A percentile compares a stretch with the other conserved stretches of the same genome.
Evolutionary conservation across 352 stramenopile species (phyloP).

Genomic region (Pythium aphanidermatum): DNA sequence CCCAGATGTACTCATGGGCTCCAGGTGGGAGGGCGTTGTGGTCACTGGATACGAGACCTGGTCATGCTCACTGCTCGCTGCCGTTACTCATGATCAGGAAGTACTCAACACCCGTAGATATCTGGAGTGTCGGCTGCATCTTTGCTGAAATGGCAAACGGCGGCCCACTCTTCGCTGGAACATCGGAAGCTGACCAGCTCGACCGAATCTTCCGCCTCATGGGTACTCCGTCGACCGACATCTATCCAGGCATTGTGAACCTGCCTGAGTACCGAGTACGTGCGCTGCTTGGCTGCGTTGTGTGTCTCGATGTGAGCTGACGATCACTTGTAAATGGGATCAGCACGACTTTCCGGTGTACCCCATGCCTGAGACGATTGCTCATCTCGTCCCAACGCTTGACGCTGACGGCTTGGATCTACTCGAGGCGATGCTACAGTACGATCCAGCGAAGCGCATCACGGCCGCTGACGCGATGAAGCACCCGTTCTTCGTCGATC

Average conservation of each 20-base stretch:
- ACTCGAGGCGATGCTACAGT: constrained; percentile 88
- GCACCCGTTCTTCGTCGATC: constrained; percentile 96
- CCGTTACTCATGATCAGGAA: constrained; percentile 60
- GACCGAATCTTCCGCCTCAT: constrained; percentile 97
- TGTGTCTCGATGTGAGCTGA: no score
- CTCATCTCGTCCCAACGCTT: constrained; percentile 89
- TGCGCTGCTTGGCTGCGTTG: constrained; percentile 5
- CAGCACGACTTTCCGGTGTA: constrained; percentile 92
- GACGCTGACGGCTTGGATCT: constrained; percentile 90
- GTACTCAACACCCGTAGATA: constrained; percentile 99
- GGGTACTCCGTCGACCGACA: constrained; percentile 91
- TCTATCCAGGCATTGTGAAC: constrained; percentile 96
- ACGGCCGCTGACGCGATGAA: constrained; percentile 93
- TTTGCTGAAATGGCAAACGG: constrained; percentile 96
- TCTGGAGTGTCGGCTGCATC: constrained; percentile 99
- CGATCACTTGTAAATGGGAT: not conserved
- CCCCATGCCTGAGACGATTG: constrained; percentile 77
- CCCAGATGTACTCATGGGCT: constrained; percentile 98
- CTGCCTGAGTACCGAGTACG: constrained; percentile 94
- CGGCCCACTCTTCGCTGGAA: constrained; percentile 94
- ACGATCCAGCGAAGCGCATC: constrained; percentile 87
- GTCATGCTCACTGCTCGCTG: constrained; percentile 5
- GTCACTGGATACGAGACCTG: no score
- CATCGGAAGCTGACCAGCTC: constrained; percentile 96
- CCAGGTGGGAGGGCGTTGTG: no score